phyloP scores from a whole-genome alignment of 2,329 filamentous ascomycete genomes.

The Ophiocordyceps sinensis region DNA sequence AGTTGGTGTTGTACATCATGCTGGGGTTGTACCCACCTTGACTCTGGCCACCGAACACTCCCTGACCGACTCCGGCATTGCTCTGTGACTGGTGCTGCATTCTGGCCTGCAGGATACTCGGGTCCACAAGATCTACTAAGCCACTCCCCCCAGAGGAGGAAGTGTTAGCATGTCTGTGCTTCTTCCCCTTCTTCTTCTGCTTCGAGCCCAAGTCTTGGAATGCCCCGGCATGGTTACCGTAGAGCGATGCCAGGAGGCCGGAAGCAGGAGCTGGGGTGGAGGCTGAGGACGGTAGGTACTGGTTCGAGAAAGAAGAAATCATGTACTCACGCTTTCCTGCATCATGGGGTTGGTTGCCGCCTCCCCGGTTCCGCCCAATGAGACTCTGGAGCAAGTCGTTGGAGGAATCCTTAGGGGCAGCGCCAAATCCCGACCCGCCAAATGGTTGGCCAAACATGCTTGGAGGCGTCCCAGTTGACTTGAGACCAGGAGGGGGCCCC shows the following conservation, averaged over 20 bases:
- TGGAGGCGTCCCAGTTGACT: constrained; percentile 87
- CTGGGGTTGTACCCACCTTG: constrained; percentile 91
- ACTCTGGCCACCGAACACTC: constrained; percentile 72
- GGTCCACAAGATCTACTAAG: constrained; percentile 99
- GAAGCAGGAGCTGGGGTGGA: constrained; percentile 79
- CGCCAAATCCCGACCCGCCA: constrained; percentile 55
- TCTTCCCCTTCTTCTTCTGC: constrained; percentile 99
- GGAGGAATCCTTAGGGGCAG: constrained; percentile 55
- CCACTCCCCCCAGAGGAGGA: constrained; percentile 98
- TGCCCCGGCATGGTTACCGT: constrained; percentile 70
- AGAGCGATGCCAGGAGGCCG: constrained; percentile 82
- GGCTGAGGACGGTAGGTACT: constrained; percentile 69
- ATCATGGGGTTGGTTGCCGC: constrained; percentile 62
- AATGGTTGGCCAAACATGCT: constrained; percentile 92
- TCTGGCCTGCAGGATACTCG: constrained; percentile 97
- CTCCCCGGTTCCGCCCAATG: constrained; percentile 54
- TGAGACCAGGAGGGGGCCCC: constrained; percentile 85
- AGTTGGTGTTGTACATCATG: constrained; percentile 69
- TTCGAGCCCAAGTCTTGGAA: constrained; percentile 88
- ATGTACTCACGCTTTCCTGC: constrained; percentile 97
- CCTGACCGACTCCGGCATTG: constrained; percentile 74
- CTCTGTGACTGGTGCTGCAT: constrained; percentile 79
- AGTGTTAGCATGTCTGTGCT: constrained; percentile 99
- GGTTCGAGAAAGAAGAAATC: constrained; percentile 82
- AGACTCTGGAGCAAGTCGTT: constrained; percentile 61